Conservation (phyloP, 2,329 filamentous ascomycete genomes). For the Alternaria incomplexa region DNA sequence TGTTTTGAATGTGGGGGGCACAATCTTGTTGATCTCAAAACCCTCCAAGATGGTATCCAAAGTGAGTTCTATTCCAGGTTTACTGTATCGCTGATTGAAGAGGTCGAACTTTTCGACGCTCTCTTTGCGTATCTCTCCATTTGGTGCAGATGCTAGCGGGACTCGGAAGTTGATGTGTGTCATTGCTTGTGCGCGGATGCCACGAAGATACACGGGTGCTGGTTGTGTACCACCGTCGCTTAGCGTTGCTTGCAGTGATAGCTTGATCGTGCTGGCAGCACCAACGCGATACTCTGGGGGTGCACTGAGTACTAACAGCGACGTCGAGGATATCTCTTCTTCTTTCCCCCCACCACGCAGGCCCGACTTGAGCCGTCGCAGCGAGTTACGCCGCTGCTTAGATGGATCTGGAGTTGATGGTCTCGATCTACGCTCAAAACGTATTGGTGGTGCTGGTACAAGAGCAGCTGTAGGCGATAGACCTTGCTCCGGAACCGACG, state of each 20-base stretch:
- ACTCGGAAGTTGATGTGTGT: conserved; percentile 23
- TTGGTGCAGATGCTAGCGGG: conserved; percentile 9
- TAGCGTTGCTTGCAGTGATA: conserved; percentile 18
- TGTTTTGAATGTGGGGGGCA: conserved; percentile 27
- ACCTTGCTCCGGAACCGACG: conserved; percentile 18
- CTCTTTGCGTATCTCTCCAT: conserved; percentile 13
- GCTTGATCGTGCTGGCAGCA: conserved; percentile 12
- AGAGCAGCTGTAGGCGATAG: conserved; percentile 1
- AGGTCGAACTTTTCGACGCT: conserved; percentile 22
- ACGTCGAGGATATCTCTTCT: conserved; percentile 17
- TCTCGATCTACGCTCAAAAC: conserved; percentile 18
- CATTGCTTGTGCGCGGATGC: conserved; percentile 24
- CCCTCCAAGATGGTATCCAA: conserved; percentile 11
- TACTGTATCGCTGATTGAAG: conserved; percentile 26
- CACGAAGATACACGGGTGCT: conserved; percentile 23
- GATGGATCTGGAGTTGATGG: conserved; percentile 12
- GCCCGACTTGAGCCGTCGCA: conserved; percentile 13
- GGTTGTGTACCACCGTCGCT: conserved; percentile 6
- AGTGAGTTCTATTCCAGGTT: conserved; percentile 19
- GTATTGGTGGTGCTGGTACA: conserved; percentile 11
- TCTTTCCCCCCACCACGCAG: conserved; percentile 10
- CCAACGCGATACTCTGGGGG: conserved; percentile 21
- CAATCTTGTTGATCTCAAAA: conserved; percentile 19
- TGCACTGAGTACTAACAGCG: conserved; percentile 17
- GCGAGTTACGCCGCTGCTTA: conserved; percentile 6